A percentile compares a stretch with the other conserved stretches of the same genome.
phyloP scores from a whole-genome alignment of 129 eudicot species.

The Chrysanthemum lavandulifolium region DNA sequence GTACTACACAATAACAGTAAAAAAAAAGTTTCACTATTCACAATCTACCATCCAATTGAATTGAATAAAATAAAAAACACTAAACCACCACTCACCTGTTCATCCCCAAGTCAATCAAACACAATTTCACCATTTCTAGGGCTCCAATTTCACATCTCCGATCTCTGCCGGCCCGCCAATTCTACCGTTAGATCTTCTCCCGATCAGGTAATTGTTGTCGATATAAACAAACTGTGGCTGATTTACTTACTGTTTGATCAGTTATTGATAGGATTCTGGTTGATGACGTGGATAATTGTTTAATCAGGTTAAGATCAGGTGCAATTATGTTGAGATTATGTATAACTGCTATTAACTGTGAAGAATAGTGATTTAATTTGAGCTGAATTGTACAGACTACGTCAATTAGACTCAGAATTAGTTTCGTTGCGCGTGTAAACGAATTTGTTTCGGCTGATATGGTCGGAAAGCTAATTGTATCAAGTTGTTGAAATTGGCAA shows the following conservation, averaged over 20 bases:
- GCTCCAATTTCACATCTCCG: conserved; percentile 23
- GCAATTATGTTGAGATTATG: conserved; percentile 10
- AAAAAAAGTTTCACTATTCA: no score
- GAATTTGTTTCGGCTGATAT: background rate
- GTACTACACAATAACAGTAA: no score
- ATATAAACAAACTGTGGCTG: conserved; percentile 6
- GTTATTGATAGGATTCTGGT: conserved; percentile 12
- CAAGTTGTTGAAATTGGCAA: background rate
- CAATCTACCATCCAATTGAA: no score
- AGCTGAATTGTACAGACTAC: no score
- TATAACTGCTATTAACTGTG: background rate
- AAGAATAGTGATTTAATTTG: no score
- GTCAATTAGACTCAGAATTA: no score
- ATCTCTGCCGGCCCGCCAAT: conserved; percentile 6
- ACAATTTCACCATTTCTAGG: conserved; percentile 6
- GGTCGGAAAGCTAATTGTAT: background rate
- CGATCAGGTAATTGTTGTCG: conserved; percentile 31
- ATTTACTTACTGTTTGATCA: conserved; percentile 24
- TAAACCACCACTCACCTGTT: no score
- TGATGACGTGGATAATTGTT: background rate
- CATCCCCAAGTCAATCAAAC: no score
- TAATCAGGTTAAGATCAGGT: conserved; percentile 25
- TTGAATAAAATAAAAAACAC: no score
- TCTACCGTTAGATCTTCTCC: conserved; percentile 24
- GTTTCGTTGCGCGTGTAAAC: no score